phyloP scores from a whole-genome alignment of 2,329 filamentous ascomycete species.

The Fusarium newnesense region DNA sequence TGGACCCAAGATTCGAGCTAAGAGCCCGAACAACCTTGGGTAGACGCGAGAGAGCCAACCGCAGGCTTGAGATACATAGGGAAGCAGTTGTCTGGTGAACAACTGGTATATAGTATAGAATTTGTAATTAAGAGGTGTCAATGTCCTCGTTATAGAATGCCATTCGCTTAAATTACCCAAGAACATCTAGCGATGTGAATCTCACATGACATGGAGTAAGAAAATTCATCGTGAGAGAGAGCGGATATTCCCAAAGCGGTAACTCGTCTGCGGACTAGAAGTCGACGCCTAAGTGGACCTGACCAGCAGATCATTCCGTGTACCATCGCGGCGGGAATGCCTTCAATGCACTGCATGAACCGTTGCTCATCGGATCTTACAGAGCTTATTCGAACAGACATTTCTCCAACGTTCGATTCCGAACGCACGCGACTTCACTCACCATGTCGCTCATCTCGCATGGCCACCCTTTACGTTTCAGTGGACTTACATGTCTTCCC shows the following conservation, averaged over 20 bases:
- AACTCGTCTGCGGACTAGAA: background rate
- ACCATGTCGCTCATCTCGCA: fast-evolving
- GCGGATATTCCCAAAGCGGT: background rate
- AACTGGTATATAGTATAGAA: background rate
- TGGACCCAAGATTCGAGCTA: slow-evolving; percentile 39
- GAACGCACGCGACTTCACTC: background rate
- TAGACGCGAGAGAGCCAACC: background rate
- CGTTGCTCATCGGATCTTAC: fast-evolving
- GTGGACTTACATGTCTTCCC: background rate
- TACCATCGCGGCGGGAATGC: background rate
- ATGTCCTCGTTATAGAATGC: background rate
- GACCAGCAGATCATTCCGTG: background rate
- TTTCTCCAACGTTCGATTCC: background rate
- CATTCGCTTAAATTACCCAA: background rate
- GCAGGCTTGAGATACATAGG: fast-evolving
- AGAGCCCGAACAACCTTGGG: slow-evolving; percentile 34
- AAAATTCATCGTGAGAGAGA: background rate
- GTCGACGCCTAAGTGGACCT: background rate
- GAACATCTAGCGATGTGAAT: background rate
- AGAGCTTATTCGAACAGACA: fast-evolving
- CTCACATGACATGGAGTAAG: fast-evolving
- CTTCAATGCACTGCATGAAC: background rate
- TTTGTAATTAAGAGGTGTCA: background rate
- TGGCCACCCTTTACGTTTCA: fast-evolving
- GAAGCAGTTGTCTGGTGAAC: background rate